Conservation (phyloP, 2,329 filamentous ascomycete species). For the Ampelomyces quisqualis region DNA sequence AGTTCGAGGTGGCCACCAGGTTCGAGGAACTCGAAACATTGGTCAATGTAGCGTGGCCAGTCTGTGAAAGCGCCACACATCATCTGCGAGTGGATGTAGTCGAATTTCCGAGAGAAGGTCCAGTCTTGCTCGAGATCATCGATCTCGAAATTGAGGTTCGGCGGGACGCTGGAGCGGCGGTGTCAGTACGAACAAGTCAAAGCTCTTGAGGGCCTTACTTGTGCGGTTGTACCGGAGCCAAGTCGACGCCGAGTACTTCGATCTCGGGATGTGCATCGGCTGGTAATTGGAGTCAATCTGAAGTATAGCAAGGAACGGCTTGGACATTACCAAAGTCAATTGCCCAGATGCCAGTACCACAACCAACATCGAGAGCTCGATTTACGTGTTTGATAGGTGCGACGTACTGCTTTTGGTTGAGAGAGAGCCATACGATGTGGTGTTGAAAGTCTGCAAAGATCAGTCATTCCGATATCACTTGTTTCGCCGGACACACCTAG, state of each 20-base stretch:
- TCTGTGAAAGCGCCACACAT: conserved; percentile 44
- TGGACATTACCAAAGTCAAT: conserved; percentile 39
- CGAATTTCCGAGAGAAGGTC: conserved; percentile 34
- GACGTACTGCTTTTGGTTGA: conserved; percentile 40
- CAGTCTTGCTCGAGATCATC: conserved; percentile 45
- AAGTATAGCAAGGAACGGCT: background rate
- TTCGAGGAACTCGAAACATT: conserved; percentile 42
- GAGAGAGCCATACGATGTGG: conserved; percentile 41
- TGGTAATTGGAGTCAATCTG: conserved; percentile 1
- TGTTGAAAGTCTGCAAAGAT: conserved; percentile 28
- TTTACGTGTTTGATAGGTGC: conserved; percentile 40
- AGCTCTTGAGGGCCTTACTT: conserved; percentile 5
- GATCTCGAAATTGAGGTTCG: conserved; percentile 46
- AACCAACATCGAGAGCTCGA: conserved; percentile 42
- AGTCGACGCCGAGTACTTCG: conserved; percentile 15
- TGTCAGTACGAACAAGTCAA: background rate
- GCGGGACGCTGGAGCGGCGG: conserved; percentile 31
- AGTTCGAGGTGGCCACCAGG: conserved; percentile 30
- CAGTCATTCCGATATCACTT: background rate
- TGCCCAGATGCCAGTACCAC: conserved; percentile 45
- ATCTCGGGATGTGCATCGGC: conserved; percentile 15
- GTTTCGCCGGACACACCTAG: conserved; percentile 3
- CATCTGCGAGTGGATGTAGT: conserved; percentile 46
- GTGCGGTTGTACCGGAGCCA: conserved; percentile 17
- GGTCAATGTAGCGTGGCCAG: conserved; percentile 39